phyloP scores from a whole-genome alignment of 2,329 filamentous ascomycete genomes.

The Aspergillus udagawae region DNA sequence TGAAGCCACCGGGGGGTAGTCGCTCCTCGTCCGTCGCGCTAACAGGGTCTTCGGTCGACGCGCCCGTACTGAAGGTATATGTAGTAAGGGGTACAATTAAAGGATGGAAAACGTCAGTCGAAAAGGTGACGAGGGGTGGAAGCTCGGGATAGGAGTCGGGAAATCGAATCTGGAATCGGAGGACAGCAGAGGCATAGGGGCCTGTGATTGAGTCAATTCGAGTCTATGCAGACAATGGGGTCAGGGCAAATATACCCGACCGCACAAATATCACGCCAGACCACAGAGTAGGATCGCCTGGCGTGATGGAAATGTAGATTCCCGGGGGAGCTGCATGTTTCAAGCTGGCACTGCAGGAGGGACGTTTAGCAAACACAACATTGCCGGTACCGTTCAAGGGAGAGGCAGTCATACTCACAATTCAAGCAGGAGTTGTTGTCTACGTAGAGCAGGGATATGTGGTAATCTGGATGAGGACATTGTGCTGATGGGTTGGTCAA shows the following conservation, averaged over 20 bases:
- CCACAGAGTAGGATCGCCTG: constrained; percentile 78
- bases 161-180: constrained; percentile 88
- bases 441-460: constrained; percentile 54
- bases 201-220: constrained; percentile 49
- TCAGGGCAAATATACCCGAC: constrained; percentile 57
- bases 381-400: neutral
- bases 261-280: constrained; percentile 88
- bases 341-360: constrained; percentile 63
- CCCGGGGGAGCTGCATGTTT: constrained; percentile 80
- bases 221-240: neutral
- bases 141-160: constrained; percentile 72
- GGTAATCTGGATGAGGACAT: constrained; percentile 37
- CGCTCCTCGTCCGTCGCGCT: constrained; percentile 80
- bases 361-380: constrained; percentile 11
- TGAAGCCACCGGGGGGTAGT: constrained; percentile 84
- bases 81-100: constrained; percentile 90
- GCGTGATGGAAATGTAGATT: constrained; percentile 79
- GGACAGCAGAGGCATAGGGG: constrained; percentile 79
- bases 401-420: constrained; percentile 58
- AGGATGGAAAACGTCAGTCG: constrained; percentile 91
- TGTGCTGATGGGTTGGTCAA: constrained; percentile 1
- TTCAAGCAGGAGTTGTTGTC: constrained; percentile 74
- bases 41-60: constrained; percentile 70
- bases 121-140: constrained; percentile 82
- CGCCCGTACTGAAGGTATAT: constrained; percentile 82